Base-by-base conservation (phyloP, 441 rosid species). In the Populus hybrid region DNA sequence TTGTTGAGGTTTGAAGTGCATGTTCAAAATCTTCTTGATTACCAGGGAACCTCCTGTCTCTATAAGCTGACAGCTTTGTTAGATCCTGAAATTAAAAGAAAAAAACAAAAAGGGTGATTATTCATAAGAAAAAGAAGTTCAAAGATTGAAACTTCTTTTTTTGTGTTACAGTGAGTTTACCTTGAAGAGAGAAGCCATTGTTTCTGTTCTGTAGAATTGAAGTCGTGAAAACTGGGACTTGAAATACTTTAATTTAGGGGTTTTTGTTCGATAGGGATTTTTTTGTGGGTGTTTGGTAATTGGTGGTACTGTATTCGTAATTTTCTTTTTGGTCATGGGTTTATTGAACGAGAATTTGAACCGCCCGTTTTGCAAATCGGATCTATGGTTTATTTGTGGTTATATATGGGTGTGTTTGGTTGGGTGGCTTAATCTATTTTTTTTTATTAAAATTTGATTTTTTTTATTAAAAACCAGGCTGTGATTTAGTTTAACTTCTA, bases 141-240 rank as follows among this genome's bases (percentile, higher is more conserved):
- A n/a, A 16, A 34, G 36, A 34, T 19, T 34, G 24, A 57, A 35
- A 57, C 26, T 2, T 4, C 28, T 9, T 50, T 5, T 57, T 18
- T 30, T 69, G 57, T 26, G 69, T 6, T 30, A 9, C 30, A 2
- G 14, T 23, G 72, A 35, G 11, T 57, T 72, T 83, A 91, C 98
- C 97, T 94, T 94, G 88, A 94, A 94, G 75, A 94, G 86, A 24
- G 89, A 89, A 84, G 97, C 98, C 98, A 94, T 94, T 61, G 66
- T 61, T 9, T 61, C 6, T 21, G 66, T n/a, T 23, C 21, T 61
- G 65, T n/a, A 4, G 65, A 21, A 61, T 61, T n/a, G 65, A 61
- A 61, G 21, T n/a, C 5, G 24, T 21, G 66, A 21, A 61, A 61
- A 61, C 4, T 21, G 66, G 28, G 9, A 61, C 12, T 4, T 61